phyloP scores from a whole-genome alignment of 305 asterid species.

The Petunia hybrid region DNA sequence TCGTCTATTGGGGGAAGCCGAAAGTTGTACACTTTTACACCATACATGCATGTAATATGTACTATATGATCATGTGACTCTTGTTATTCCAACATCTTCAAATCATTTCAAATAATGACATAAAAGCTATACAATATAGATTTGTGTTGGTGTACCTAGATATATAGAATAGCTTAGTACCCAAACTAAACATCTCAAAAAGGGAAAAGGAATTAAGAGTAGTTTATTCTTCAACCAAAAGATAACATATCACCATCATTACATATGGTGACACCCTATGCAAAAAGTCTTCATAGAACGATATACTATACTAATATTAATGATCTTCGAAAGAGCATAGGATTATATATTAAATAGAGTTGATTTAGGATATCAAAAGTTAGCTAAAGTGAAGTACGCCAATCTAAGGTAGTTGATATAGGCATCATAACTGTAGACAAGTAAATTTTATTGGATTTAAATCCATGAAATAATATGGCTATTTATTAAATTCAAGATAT shows the following conservation, averaged over 20 bases:
- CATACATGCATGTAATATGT: not conserved
- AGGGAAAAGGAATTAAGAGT: not conserved
- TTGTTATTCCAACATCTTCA: not conserved
- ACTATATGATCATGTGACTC: not conserved
- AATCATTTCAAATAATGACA: not conserved
- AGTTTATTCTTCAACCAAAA: too few relatives aligned
- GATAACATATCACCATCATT: too few relatives aligned
- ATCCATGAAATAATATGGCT: too few relatives aligned
- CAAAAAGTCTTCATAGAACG: not conserved
- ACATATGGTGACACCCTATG: not conserved
- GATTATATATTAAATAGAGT: not conserved
- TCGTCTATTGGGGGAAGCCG: not conserved
- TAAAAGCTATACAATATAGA: too few relatives aligned
- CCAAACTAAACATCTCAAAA: not conserved
- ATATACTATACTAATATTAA: too few relatives aligned
- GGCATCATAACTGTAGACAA: not conserved
- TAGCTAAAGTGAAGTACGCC: not conserved
- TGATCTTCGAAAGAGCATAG: not conserved
- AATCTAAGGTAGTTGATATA: not conserved
- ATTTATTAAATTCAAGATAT: too few relatives aligned
- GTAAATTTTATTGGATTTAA: too few relatives aligned
- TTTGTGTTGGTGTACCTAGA: not conserved
- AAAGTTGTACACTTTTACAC: not conserved
- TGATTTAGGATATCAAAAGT: too few relatives aligned
- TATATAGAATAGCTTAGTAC: too few relatives aligned